Percentiles rank a stretch among this genome's conserved stretches.
Evolutionary conservation across 352 stramenopile genomes (phyloP).

Genomic region (Pilasporangium apinafurcum): DNA sequence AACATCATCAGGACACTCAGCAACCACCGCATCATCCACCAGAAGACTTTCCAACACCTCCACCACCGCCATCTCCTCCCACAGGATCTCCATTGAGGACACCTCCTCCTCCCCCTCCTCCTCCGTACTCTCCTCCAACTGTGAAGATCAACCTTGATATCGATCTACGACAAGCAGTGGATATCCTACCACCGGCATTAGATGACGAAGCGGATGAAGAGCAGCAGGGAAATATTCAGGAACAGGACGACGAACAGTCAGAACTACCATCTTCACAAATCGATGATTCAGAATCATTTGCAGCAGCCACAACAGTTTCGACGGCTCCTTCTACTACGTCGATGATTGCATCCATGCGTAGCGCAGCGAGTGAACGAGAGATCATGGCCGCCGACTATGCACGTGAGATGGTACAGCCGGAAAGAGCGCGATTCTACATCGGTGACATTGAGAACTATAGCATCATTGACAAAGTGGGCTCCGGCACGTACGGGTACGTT

Average conservation of each 20-base stretch:
- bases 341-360: constrained; percentile 64
- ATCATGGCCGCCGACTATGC: constrained; percentile 48
- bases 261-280: too few relatives aligned
- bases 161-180: constrained; percentile 13
- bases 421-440: constrained; percentile 69
- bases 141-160: constrained; percentile 30
- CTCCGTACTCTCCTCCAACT: constrained; percentile 47
- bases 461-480: constrained; percentile 86
- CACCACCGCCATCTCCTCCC: constrained; percentile 33
- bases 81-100: constrained; percentile 12
- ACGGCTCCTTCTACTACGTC: too few relatives aligned
- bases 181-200: constrained; percentile 1
- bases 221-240: neutral
- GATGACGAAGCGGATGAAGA: neutral
- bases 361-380: constrained; percentile 62
- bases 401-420: constrained; percentile 20
- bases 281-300: too few relatives aligned
- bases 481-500: constrained; percentile 77
- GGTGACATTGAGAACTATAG: constrained; percentile 84
- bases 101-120: constrained; percentile 26
- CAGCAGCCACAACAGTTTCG: too few relatives aligned
- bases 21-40: constrained; percentile 20
- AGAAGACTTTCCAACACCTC: constrained; percentile 27
- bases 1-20: too few relatives aligned
- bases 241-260: neutral